A percentile compares a stretch with the other conserved stretches of the same genome.
Conservation (phyloP, 331 rosid genomes). For the Malus hybrid region DNA sequence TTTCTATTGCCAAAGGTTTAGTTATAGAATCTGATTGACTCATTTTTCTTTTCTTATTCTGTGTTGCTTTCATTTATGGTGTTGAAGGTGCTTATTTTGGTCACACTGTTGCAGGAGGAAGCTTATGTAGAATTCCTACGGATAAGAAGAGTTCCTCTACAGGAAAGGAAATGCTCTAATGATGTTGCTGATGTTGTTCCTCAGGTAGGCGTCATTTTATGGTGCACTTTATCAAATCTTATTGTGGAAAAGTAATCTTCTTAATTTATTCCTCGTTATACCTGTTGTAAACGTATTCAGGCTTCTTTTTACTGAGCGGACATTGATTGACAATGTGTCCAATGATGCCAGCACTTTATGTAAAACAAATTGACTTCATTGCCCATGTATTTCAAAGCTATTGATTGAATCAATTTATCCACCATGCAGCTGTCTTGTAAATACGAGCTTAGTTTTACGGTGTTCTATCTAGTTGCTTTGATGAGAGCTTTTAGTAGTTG, state of each 20-base stretch:
- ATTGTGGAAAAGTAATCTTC: background rate
- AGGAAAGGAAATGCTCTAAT: constrained; percentile 49
- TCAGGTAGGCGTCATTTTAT: constrained; percentile 34
- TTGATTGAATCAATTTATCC: background rate
- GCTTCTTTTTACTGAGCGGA: background rate
- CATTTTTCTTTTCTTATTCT: too few species aligned
- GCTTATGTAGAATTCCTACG: constrained; percentile 72
- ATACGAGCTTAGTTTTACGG: background rate
- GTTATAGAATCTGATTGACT: background rate
- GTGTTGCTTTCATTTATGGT: background rate
- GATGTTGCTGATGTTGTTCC: constrained; percentile 65
- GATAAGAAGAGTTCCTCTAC: constrained; percentile 68
- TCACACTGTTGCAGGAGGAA: constrained; percentile 54
- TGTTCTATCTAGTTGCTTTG: background rate
- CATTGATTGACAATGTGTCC: background rate
- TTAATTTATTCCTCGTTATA: background rate
- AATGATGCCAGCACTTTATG: background rate
- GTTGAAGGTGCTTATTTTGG: constrained; percentile 13
- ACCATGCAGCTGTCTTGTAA: background rate
- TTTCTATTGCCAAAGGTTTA: constrained; percentile 80
- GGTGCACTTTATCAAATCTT: background rate
- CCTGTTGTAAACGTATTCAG: background rate
- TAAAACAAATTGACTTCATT: background rate
- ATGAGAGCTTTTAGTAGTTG: background rate
- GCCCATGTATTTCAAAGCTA: background rate